Evolutionary conservation across 148 eudicot species (phyloP).

Genomic region (Spergularia marina): DNA sequence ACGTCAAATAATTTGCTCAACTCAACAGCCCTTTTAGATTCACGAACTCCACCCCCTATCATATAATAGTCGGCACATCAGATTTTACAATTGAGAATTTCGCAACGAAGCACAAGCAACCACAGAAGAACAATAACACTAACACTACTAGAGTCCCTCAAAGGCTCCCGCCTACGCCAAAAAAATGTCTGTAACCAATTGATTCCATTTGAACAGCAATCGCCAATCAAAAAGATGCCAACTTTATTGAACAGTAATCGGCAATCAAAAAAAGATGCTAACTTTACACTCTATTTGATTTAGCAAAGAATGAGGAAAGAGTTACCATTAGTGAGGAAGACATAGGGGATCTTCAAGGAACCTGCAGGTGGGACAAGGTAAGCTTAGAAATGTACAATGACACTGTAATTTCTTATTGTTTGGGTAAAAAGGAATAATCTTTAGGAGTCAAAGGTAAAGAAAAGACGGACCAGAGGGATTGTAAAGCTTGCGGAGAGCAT

Average conservation of each 20-base stretch:
- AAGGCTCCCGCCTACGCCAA: too few species aligned
- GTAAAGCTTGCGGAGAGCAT: slow-evolving; percentile 46
- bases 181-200: too few species aligned
- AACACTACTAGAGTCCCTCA: too few species aligned
- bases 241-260: too few species aligned
- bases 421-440: background rate
- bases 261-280: background rate
- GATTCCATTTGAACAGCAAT: too few species aligned
- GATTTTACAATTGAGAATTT: background rate
- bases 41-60: slow-evolving; percentile 87
- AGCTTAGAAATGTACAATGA: background rate
- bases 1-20: slow-evolving; percentile 55
- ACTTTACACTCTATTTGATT: background rate
- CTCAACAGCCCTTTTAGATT: slow-evolving; percentile 70
- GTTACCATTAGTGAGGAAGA: slow-evolving; percentile 81
- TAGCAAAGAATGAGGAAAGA: background rate
- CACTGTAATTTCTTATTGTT: too few species aligned
- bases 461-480: slow-evolving; percentile 33
- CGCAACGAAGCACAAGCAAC: too few species aligned
- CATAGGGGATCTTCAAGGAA: slow-evolving; percentile 60
- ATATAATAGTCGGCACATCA: background rate
- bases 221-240: too few species aligned
- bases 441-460: background rate
- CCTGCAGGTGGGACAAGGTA: slow-evolving; percentile 36
- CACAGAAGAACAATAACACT: too few species aligned